Percentiles rank a stretch among this genome's conserved stretches.
Evolutionary conservation across 2,329 filamentous ascomycete species (phyloP).

Genomic region (Apiospora marii): DNA sequence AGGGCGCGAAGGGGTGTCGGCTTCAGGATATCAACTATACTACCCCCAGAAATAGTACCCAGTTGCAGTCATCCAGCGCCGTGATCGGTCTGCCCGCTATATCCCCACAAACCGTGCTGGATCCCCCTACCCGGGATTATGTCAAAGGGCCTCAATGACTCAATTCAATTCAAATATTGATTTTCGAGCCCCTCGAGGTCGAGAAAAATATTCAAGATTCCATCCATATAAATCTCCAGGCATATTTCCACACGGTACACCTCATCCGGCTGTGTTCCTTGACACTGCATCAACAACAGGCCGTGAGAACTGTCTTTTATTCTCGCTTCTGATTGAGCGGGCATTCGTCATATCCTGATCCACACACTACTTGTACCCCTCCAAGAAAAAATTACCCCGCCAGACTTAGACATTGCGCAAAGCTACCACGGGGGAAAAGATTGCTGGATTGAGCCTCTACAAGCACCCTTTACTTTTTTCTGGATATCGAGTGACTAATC

Average conservation of each 20-base stretch:
- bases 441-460: constrained; percentile 8
- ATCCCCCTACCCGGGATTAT: not conserved
- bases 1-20: not conserved
- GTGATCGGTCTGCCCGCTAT: constrained; percentile 16
- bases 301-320: not conserved
- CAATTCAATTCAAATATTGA: not conserved
- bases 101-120: constrained; percentile 12
- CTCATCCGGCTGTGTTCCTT: not conserved
- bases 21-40: not conserved
- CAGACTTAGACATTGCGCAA: not conserved
- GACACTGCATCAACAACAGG: not conserved
- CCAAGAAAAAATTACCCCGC: constrained; percentile 20
- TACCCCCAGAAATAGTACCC: not conserved
- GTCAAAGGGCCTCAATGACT: not conserved
- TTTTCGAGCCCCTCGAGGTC: not conserved
- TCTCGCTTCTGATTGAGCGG: not conserved
- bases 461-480: constrained; percentile 8
- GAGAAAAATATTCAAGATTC: not conserved
- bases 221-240: not conserved
- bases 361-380: constrained; percentile 7
- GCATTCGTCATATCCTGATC: constrained; percentile 8
- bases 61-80: constrained; percentile 16
- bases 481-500: constrained; percentile 23
- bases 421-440: not conserved
- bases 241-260: not conserved